Evolutionary conservation across 768 basidiomycete genomes (phyloP).

Genomic region (Leucocoprinus sp.): DNA sequence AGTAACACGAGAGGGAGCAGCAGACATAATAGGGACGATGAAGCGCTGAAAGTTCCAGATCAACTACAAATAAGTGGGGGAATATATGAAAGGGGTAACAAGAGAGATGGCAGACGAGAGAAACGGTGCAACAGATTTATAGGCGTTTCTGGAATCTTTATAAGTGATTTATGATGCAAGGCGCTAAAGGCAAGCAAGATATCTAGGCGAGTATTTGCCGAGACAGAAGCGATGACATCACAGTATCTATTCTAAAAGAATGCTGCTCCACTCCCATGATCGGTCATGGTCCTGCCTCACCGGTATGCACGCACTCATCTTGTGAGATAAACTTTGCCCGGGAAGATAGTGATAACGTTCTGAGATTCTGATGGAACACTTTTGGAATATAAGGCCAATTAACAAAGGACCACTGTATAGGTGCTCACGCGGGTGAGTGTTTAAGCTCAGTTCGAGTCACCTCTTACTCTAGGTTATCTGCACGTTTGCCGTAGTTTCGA

Average conservation of each 20-base stretch:
- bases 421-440: no score
- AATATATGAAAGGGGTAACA: neutral
- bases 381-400: no score
- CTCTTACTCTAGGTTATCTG: no score
- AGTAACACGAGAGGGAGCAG: conserved; percentile 52
- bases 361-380: no score
- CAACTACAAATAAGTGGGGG: neutral
- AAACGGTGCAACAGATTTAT: neutral
- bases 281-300: no score
- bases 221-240: conserved; percentile 1
- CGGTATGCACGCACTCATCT: no score
- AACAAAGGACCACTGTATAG: no score
- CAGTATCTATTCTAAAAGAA: neutral
- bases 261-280: conserved; percentile 2
- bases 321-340: no score
- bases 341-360: neutral
- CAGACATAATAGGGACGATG: conserved; percentile 14
- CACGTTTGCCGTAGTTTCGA: no score
- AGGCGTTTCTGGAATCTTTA: conserved; percentile 3
- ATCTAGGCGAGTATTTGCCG: no score
- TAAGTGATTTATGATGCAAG: conserved; percentile 6
- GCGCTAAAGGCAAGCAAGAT: neutral
- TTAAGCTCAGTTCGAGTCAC: no score
- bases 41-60: neutral
- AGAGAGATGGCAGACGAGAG: neutral